phyloP scores from a whole-genome alignment of 768 basidiomycete species.

The Leccinum variicolor region DNA sequence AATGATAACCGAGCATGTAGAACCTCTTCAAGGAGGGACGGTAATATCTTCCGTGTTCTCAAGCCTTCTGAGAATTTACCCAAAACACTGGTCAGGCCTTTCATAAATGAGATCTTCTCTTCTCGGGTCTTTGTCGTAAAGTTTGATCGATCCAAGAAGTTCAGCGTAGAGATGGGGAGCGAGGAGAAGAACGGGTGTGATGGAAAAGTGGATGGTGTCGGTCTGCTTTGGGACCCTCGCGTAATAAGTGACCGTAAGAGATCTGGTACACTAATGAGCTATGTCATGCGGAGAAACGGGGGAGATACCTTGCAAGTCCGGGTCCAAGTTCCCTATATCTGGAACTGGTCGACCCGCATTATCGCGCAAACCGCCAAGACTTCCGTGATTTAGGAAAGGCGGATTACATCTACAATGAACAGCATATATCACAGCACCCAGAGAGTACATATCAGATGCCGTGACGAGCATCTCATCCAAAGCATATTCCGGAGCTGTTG shows the following conservation, averaged over 20 bases:
- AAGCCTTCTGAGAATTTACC: slow-evolving; percentile 86
- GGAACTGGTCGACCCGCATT: slow-evolving; percentile 61
- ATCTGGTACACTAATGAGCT: slow-evolving; percentile 33
- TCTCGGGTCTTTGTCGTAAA: slow-evolving; percentile 93
- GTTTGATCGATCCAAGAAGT: slow-evolving; percentile 92
- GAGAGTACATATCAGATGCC: slow-evolving; percentile 88
- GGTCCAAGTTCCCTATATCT: slow-evolving; percentile 63
- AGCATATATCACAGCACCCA: slow-evolving; percentile 88
- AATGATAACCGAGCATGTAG: slow-evolving; percentile 10
- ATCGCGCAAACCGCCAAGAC: slow-evolving; percentile 64
- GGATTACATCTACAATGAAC: slow-evolving; percentile 87
- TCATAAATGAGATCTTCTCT: slow-evolving; percentile 96
- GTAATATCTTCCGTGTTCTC: slow-evolving; percentile 83
- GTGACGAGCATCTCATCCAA: slow-evolving; percentile 85
- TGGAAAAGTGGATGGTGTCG: slow-evolving; percentile 77
- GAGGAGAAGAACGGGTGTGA: slow-evolving; percentile 92
- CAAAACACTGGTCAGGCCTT: slow-evolving; percentile 78
- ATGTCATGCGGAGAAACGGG: background rate
- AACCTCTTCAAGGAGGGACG: slow-evolving; percentile 91
- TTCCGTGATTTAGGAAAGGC: slow-evolving; percentile 85
- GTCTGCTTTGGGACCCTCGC: slow-evolving; percentile 66
- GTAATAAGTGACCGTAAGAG: slow-evolving; percentile 81
- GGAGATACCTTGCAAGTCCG: slow-evolving; percentile 64
- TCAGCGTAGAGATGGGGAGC: slow-evolving; percentile 90
- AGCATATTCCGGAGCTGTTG: slow-evolving; percentile 87